Evolutionary conservation across 148 eudicot species (phyloP).

Genomic region (Polygonum maritimum): DNA sequence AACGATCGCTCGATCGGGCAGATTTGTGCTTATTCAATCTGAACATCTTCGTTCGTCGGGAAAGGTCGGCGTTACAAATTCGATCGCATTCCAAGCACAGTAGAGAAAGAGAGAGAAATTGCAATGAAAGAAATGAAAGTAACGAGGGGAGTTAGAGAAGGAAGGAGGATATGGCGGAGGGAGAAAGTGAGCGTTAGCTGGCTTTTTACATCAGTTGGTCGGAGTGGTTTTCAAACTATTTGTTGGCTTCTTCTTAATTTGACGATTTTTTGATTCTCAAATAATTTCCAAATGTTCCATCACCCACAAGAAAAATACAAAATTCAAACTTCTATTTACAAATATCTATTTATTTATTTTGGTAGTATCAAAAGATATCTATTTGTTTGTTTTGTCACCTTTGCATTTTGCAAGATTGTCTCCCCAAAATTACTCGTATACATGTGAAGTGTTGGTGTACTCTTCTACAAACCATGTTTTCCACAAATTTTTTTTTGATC

Average conservation of each 20-base stretch:
- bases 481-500: too few species aligned
- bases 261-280: too few species aligned
- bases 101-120: neutral
- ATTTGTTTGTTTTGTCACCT: neutral
- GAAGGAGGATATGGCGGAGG: constrained; percentile 3
- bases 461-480: too few species aligned
- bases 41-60: constrained; percentile 34
- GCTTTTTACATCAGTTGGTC: constrained; percentile 1
- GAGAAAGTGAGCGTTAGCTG: constrained; percentile 14
- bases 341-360: neutral
- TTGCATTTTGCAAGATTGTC: neutral
- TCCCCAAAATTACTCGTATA: neutral
- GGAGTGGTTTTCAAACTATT: neutral
- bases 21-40: constrained; percentile 49
- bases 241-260: too few species aligned
- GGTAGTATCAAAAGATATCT: too few species aligned
- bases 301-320: too few species aligned
- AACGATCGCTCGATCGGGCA: constrained; percentile 27
- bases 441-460: neutral
- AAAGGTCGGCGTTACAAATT: neutral
- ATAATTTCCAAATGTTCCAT: too few species aligned
- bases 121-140: neutral
- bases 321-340: neutral
- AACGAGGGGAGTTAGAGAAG: neutral
- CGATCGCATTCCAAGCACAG: neutral